These are phyloP conservation scores for Juglanconis oblonga DNA, from an alignment of 2,329 filamentous ascomycete genomes.

Conservation along the genomic window DNA sequence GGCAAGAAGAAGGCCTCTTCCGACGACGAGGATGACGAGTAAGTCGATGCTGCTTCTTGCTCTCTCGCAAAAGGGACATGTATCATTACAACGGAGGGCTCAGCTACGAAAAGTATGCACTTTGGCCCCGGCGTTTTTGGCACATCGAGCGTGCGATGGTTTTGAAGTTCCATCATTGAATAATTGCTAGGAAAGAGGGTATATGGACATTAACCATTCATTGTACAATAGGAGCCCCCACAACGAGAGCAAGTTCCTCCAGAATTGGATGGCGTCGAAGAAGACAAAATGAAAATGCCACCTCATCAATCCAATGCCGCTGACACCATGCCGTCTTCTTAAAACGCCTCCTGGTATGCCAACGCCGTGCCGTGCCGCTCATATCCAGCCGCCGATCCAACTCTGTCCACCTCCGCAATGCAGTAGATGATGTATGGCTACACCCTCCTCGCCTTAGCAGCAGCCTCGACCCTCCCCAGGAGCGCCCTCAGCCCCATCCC, in stretches of 20 bases:
- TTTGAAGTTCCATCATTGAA: background rate
- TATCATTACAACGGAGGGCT: constrained; percentile 22
- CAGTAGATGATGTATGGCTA: constrained; percentile 13
- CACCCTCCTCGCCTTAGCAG: constrained; percentile 34
- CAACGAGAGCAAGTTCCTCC: constrained; percentile 17
- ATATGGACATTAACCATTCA: constrained; percentile 18
- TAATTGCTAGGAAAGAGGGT: constrained; percentile 20
- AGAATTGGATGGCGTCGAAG: constrained; percentile 16
- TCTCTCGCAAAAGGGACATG: background rate
- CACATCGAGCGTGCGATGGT: background rate
- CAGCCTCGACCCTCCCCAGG: constrained; percentile 61
- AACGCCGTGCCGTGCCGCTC: constrained; percentile 1
- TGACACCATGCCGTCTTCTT: constrained; percentile 3
- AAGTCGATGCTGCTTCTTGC: constrained; percentile 2
- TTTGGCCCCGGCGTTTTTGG: constrained; percentile 15
- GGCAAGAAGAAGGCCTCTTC: constrained; percentile 29
- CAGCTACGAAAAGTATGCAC: background rate
- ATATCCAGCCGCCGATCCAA: background rate
- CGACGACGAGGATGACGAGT: constrained; percentile 33
- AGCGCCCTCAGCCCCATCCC: constrained; percentile 70
- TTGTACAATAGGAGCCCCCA: constrained; percentile 12
- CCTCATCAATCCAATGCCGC: constrained; percentile 5
- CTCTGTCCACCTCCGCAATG: background rate
- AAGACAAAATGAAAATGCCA: constrained; percentile 10
- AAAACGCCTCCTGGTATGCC: background rate